Evolutionary conservation across 176 grass and related monocot species (phyloP).

Genomic region (Chloris gayana): DNA sequence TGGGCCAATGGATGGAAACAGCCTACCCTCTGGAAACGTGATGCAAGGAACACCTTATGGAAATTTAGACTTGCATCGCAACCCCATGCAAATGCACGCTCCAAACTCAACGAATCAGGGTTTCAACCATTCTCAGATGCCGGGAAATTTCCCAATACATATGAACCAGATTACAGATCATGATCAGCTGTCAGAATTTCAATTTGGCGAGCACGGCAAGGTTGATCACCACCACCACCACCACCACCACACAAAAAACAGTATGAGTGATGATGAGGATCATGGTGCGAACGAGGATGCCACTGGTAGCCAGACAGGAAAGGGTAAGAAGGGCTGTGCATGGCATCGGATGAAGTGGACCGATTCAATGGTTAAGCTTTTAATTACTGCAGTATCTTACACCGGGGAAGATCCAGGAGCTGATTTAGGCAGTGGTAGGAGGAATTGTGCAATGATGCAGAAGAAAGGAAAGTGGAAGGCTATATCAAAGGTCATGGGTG

Average conservation of each 20-base stretch:
- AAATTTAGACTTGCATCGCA: slow-evolving; percentile 50
- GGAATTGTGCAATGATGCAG: slow-evolving; percentile 53
- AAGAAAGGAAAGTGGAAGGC: slow-evolving; percentile 82
- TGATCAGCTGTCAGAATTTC: slow-evolving; percentile 48
- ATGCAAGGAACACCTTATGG: slow-evolving; percentile 65
- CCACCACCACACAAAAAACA: slow-evolving; percentile 36
- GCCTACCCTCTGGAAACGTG: slow-evolving; percentile 53
- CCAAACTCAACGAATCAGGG: slow-evolving; percentile 33
- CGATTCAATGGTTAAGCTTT: slow-evolving; percentile 65
- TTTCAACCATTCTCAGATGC: slow-evolving; percentile 42
- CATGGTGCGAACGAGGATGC: slow-evolving; percentile 48
- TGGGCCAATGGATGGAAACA: slow-evolving; percentile 65
- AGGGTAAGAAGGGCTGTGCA: slow-evolving; percentile 54
- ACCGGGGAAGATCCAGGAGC: slow-evolving; percentile 49
- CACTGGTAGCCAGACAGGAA: slow-evolving; percentile 41
- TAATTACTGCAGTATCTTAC: slow-evolving; percentile 58
- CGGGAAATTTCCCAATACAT: slow-evolving; percentile 24
- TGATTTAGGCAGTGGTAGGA: slow-evolving; percentile 48
- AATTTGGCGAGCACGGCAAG: slow-evolving; percentile 52
- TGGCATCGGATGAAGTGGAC: slow-evolving; percentile 80
- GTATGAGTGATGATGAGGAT: slow-evolving; percentile 57
- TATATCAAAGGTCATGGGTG: slow-evolving; percentile 58
- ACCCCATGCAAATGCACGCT: slow-evolving; percentile 48
- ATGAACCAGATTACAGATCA: slow-evolving; percentile 55
- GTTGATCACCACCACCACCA: slow-evolving; percentile 37